These are phyloP conservation scores for Yarrowia alimentaria DNA, from an alignment of 805 yeast species.

Conservation along the genomic window DNA sequence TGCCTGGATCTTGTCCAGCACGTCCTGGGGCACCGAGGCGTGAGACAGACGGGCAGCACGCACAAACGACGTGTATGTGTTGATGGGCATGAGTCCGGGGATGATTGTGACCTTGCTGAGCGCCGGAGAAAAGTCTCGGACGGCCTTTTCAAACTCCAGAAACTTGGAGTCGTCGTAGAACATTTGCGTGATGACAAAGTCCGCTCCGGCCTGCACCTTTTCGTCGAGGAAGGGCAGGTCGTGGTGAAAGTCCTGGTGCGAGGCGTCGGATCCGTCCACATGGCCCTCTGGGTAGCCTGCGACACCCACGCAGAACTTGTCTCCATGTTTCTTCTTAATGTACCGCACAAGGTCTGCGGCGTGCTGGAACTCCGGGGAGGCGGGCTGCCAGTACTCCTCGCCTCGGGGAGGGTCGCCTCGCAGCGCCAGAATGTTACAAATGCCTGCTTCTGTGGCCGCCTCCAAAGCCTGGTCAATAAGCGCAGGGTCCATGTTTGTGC, in stretches of 20 bases:
- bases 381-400: conserved; percentile 54
- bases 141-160: conserved; percentile 55
- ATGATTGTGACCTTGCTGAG: conserved; percentile 55
- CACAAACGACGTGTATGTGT: conserved; percentile 74
- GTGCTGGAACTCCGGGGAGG: conserved; percentile 58
- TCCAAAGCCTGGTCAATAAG: conserved; percentile 77
- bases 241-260: conserved; percentile 59
- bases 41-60: conserved; percentile 88
- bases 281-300: conserved; percentile 99
- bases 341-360: conserved; percentile 87
- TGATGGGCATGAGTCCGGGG: conserved; percentile 91
- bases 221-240: conserved; percentile 81
- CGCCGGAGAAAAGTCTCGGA: conserved; percentile 44
- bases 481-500: conserved; percentile 82
- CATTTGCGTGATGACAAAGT: conserved; percentile 85
- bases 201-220: conserved; percentile 92
- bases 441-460: conserved; percentile 71
- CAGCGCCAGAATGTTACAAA: conserved; percentile 83
- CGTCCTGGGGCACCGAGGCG: conserved; percentile 68
- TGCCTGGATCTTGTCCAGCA: conserved; percentile 56
- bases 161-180: conserved; percentile 86
- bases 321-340: conserved; percentile 67
- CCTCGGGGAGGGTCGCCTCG: conserved; percentile 96
- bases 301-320: conserved; percentile 89
- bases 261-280: conserved; percentile 74